phyloP scores from a whole-genome alignment of 1,284 basidiomycete species.

The Rhodofomes roseus region DNA sequence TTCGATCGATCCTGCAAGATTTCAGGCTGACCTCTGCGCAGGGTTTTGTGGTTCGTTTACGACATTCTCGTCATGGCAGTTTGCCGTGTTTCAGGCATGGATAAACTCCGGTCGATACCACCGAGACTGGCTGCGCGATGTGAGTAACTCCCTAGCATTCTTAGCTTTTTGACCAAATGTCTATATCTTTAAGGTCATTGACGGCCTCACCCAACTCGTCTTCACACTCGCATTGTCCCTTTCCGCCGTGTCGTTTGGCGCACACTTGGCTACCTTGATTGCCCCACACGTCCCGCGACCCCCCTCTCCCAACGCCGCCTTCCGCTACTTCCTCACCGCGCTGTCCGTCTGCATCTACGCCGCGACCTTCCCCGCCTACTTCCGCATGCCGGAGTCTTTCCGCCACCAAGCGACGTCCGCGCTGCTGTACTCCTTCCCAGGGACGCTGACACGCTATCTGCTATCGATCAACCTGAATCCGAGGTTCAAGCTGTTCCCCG shows the following conservation, averaged over 20 bases:
- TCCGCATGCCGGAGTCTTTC: slow-evolving; percentile 63
- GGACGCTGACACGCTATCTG: slow-evolving; percentile 81
- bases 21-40: slow-evolving; percentile 24
- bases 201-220: slow-evolving; percentile 80
- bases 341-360: slow-evolving; percentile 56
- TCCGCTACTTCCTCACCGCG: slow-evolving; percentile 44
- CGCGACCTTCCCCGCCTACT: slow-evolving; percentile 76
- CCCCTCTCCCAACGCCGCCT: slow-evolving; percentile 33
- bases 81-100: slow-evolving; percentile 87
- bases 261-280: slow-evolving; percentile 44
- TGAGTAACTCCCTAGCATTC: slow-evolving; percentile 36
- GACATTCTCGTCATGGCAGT: slow-evolving; percentile 95
- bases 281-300: slow-evolving; percentile 38
- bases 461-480: slow-evolving; percentile 75
- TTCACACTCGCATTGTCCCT: slow-evolving; percentile 76
- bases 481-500: slow-evolving; percentile 61
- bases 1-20: too few relatives aligned
- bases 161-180: background rate
- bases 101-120: slow-evolving; percentile 59
- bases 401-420: slow-evolving; percentile 83
- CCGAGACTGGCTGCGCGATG: slow-evolving; percentile 75
- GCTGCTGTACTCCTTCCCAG: slow-evolving; percentile 89
- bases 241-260: slow-evolving; percentile 59
- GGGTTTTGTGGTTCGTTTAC: slow-evolving; percentile 96
- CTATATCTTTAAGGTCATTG: slow-evolving; percentile 59